Evolutionary conservation across 352 stramenopile genomes (phyloP), one percentile per base, ranked within the genome.

Genomic region (Pythium rishiriense): DNA sequence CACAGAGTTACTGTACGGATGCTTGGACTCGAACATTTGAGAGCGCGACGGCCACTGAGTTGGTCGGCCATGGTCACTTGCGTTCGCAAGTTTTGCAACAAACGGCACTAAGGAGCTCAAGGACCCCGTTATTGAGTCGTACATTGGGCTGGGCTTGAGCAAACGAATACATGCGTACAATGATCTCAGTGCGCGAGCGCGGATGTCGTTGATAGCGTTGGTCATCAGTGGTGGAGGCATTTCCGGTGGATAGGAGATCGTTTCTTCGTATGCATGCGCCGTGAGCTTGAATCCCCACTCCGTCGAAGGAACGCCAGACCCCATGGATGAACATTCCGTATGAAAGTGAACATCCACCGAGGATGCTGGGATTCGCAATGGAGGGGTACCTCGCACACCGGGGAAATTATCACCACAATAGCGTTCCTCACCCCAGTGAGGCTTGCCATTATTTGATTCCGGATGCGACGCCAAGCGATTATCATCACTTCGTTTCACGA

Each of bases 261-360:
- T 73, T 14, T 90, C 73, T 70, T 89, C 75, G 21, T 81, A 91
- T 1, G 79, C 81, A 49, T 88, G 81, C 0, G 85, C 87, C 19
- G 70, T 90, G 1, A 94, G 74, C 43, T 88, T 91, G 66, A 91
- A 96, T 2, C 87, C 87, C 87, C 87, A 96, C 37, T 94, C 86
- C 17, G 58, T 81, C 25, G 39, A 59, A 5, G 35, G 26, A 1
- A 54, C 25, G 35, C 58, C 37, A 31, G 70, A 72, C 2, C 28
- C 58, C 45, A 53, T 75, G 14, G 75, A 78, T 5, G 76, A 70
- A 1, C 62, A 69, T 26, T 92, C 88, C 0, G 83, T 89, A 43
- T 84, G 76, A 45, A 95, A 96, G 31, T 81, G 60, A 3, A 96
- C 78, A 55, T 91, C 78, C 25, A 96, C 80, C 41, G 52, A 73